These are phyloP conservation scores for Conidiobolus incongruus DNA, from an alignment of 371 early-diverging fungal species.

Conservation along the genomic window DNA sequence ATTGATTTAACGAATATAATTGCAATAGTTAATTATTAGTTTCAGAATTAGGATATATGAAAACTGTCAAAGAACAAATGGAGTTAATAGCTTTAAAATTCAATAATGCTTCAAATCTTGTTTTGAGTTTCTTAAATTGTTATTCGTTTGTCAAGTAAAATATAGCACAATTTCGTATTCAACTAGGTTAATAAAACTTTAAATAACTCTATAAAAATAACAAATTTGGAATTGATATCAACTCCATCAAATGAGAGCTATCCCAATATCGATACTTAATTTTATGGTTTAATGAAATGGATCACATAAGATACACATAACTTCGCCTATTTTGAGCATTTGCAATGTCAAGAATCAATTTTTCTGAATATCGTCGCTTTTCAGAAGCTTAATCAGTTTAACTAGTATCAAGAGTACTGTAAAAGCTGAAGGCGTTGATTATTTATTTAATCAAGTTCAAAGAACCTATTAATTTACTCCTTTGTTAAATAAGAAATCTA, in stretches of 20 bases:
- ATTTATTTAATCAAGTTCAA: background rate
- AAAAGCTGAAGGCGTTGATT: slow-evolving; percentile 10
- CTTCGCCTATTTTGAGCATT: too few relatives aligned
- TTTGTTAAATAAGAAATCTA: background rate
- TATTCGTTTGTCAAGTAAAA: slow-evolving; percentile 30
- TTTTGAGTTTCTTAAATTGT: slow-evolving; percentile 38
- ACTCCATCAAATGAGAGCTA: slow-evolving; percentile 38
- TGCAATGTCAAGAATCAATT: too few relatives aligned
- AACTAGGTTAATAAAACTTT: slow-evolving; percentile 24
- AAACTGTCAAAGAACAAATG: slow-evolving; percentile 52
- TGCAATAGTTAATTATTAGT: background rate
- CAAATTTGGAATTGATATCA: slow-evolving; percentile 35
- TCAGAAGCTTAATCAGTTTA: too few relatives aligned
- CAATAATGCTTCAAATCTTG: slow-evolving; percentile 28
- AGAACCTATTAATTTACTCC: background rate
- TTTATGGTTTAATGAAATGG: too few relatives aligned
- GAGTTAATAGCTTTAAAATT: slow-evolving; percentile 52
- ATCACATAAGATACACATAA: too few relatives aligned
- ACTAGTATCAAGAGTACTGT: too few relatives aligned
- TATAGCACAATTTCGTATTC: background rate
- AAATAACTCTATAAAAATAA: slow-evolving; percentile 19
- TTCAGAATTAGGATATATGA: slow-evolving; percentile 33
- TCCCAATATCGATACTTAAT: slow-evolving; percentile 63
- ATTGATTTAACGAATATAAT: too few relatives aligned
- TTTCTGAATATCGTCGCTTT: too few relatives aligned